A percentile compares a stretch with the other conserved stretches of the same genome.
Evolutionary conservation across 148 eudicot genomes (phyloP).

Genomic region (Fagopyrum tataricum): DNA sequence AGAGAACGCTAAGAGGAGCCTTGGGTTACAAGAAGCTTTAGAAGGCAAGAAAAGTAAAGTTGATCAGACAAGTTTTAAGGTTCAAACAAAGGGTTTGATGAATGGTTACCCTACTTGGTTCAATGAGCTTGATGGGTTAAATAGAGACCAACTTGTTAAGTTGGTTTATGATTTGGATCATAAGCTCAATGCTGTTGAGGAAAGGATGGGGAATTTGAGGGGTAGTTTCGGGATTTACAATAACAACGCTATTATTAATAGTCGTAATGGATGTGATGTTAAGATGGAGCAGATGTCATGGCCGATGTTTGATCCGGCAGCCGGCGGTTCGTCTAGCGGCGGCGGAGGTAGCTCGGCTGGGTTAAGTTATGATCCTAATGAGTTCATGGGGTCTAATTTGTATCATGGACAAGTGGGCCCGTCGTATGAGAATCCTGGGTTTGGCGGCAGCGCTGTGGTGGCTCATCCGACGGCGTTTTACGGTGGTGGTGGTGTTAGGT

Average conservation of each 20-base stretch:
- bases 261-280: neutral
- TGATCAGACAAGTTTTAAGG: neutral
- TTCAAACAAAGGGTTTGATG: neutral
- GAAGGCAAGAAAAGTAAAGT: neutral
- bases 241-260: neutral
- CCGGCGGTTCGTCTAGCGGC: neutral
- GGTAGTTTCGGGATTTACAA: neutral
- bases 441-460: neutral
- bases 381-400: neutral
- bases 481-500: neutral
- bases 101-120: neutral
- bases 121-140: neutral
- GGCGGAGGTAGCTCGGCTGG: neutral
- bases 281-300: neutral
- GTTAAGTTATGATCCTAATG: neutral
- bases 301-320: too few species aligned
- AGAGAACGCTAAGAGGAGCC: neutral
- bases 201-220: neutral
- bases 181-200: neutral
- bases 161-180: neutral
- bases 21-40: neutral
- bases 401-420: neutral
- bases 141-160: neutral
- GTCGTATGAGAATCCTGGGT: neutral
- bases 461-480: neutral